A percentile compares a stretch with the other conserved stretches of the same genome.
Conservation (phyloP, 805 yeast species). For the Lipomyces sp. region DNA sequence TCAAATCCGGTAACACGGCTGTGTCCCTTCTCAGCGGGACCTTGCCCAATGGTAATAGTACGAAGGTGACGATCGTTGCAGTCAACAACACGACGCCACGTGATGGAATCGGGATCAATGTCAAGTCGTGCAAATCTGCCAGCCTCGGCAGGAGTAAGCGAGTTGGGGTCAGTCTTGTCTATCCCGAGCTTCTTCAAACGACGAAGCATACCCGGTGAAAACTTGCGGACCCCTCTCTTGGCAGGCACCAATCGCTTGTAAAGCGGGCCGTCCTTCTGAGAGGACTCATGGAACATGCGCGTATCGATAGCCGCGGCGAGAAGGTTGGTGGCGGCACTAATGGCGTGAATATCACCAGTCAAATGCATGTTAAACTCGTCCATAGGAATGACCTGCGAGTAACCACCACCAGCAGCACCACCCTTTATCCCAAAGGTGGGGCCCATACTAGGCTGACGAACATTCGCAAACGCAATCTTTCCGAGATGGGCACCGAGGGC, state of each 20-base stretch:
- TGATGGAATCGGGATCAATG: slow-evolving; percentile 84
- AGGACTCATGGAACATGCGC: slow-evolving; percentile 89
- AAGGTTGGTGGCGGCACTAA: slow-evolving; percentile 87
- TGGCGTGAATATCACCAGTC: slow-evolving; percentile 97
- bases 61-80: slow-evolving; percentile 89
- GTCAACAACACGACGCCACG: slow-evolving; percentile 92
- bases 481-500: slow-evolving; percentile 89
- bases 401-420: slow-evolving; percentile 99
- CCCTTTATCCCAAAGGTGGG: slow-evolving; percentile 99
- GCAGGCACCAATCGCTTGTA: slow-evolving; percentile 83
- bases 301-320: slow-evolving; percentile 97
- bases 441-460: slow-evolving; percentile 98
- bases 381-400: slow-evolving; percentile 97
- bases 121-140: slow-evolving; percentile 74
- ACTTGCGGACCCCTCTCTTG: slow-evolving; percentile 73
- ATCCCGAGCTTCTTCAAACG: slow-evolving; percentile 82
- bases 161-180: slow-evolving; percentile 71
- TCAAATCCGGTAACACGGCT: slow-evolving; percentile 89
- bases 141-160: slow-evolving; percentile 73
- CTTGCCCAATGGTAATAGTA: slow-evolving; percentile 85
- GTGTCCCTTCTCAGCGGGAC: slow-evolving; percentile 87
- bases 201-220: slow-evolving; percentile 73
- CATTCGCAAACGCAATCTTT: slow-evolving; percentile 84
- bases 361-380: slow-evolving; percentile 97
- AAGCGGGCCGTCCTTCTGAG: slow-evolving; percentile 78